Percentiles rank a stretch among this genome's conserved stretches.
Conservation (phyloP, 2,329 filamentous ascomycete species). For the Diaporthe sp. region DNA sequence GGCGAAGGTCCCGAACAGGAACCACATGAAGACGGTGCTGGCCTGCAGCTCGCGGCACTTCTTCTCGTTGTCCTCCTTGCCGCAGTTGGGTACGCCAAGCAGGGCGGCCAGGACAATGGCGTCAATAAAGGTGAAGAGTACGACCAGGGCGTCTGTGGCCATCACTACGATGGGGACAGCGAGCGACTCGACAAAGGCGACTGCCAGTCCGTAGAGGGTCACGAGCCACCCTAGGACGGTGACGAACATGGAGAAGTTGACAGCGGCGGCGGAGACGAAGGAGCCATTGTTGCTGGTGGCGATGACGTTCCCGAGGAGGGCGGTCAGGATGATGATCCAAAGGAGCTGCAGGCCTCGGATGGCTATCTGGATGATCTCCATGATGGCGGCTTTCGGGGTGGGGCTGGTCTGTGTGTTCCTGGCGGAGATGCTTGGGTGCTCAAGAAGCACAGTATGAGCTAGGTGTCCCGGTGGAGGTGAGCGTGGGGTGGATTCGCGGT, state of each 20-base stretch:
- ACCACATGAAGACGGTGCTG: slow-evolving; percentile 82
- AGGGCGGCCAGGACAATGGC: slow-evolving; percentile 79
- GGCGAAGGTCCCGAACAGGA: slow-evolving; percentile 75
- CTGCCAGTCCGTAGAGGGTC: slow-evolving; percentile 72
- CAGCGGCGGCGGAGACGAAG: slow-evolving; percentile 58
- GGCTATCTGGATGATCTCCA: slow-evolving; percentile 59
- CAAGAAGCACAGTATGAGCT: slow-evolving; percentile 7
- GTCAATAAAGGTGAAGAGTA: slow-evolving; percentile 78
- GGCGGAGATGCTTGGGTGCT: neutral
- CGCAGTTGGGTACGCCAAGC: slow-evolving; percentile 78
- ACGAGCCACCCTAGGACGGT: slow-evolving; percentile 75
- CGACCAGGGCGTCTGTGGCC: slow-evolving; percentile 69
- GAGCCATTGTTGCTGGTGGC: slow-evolving; percentile 60
- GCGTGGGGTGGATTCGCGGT: neutral
- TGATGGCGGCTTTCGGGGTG: slow-evolving; percentile 42
- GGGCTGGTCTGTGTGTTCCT: slow-evolving; percentile 24
- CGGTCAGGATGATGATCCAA: slow-evolving; percentile 66
- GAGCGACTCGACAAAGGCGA: slow-evolving; percentile 66
- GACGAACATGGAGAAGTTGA: slow-evolving; percentile 80
- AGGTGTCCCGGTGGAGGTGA: slow-evolving; percentile 24
- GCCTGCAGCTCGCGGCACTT: slow-evolving; percentile 84
- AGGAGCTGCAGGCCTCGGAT: slow-evolving; percentile 65
- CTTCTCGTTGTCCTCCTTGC: slow-evolving; percentile 67
- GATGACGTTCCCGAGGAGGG: slow-evolving; percentile 71
- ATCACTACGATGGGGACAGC: slow-evolving; percentile 66